Evolutionary conservation across 495 filamentous ascomycete species (phyloP).

Genomic region (Xylaria flabelliformis): DNA sequence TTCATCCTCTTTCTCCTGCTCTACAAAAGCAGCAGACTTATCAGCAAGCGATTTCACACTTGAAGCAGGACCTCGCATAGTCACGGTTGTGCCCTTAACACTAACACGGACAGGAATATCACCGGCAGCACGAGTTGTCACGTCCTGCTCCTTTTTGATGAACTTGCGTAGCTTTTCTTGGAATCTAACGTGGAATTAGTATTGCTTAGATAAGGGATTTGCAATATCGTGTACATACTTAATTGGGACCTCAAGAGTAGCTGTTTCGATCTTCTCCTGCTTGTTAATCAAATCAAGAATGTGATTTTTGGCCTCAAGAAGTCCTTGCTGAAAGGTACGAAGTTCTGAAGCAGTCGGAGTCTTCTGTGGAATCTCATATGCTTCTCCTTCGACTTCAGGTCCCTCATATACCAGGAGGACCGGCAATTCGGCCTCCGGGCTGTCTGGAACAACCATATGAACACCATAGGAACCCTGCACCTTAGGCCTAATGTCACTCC

Average conservation of each 20-base stretch:
- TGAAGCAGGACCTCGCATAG: conserved; percentile 75
- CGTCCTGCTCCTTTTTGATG: conserved; percentile 75
- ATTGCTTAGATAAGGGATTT: neutral
- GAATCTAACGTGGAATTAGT: conserved; percentile 40
- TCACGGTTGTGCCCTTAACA: conserved; percentile 61
- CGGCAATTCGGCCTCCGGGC: conserved; percentile 59
- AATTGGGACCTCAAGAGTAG: conserved; percentile 69
- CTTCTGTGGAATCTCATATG: conserved; percentile 70
- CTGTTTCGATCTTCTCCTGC: conserved; percentile 71
- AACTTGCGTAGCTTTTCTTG: conserved; percentile 81
- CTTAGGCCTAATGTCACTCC: conserved; percentile 64
- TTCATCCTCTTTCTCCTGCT: conserved; percentile 84
- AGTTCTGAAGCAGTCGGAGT: conserved; percentile 66
- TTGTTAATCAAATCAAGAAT: conserved; percentile 72
- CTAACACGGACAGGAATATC: conserved; percentile 76
- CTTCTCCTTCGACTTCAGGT: conserved; percentile 54
- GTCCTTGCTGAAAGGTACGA: conserved; percentile 67
- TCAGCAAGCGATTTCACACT: conserved; percentile 71
- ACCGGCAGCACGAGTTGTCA: conserved; percentile 59
- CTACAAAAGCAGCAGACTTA: conserved; percentile 77
- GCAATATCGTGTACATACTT: conserved; percentile 58
- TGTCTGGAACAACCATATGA: conserved; percentile 75
- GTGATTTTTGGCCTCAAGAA: conserved; percentile 74
- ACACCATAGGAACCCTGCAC: conserved; percentile 80
- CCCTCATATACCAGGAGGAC: conserved; percentile 88